These are phyloP conservation scores for Colletotrichum sp. DNA, from an alignment of 2,329 filamentous ascomycete genomes.

Conservation along the genomic window DNA sequence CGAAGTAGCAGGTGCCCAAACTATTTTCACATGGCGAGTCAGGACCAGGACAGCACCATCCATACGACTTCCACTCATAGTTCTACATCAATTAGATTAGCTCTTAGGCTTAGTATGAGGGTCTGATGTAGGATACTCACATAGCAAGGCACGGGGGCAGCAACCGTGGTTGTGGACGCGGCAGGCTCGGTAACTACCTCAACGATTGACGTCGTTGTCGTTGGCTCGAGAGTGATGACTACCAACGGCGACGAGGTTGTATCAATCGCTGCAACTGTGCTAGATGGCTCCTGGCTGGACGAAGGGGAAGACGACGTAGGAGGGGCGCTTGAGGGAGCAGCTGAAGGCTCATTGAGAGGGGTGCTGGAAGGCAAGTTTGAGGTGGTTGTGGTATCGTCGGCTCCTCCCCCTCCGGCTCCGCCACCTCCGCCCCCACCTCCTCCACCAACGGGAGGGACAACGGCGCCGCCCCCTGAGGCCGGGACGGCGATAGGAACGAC, in stretches of 20 bases:
- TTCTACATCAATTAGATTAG: neutral
- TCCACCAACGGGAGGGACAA: neutral
- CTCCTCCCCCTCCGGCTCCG: neutral
- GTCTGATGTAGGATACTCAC: neutral
- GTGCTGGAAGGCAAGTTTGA: neutral
- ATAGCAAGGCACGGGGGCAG: conserved; percentile 1
- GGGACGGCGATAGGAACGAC: neutral
- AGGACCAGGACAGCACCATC: conserved; percentile 1
- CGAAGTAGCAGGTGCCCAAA: neutral
- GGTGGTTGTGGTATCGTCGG: neutral
- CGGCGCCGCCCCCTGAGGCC: neutral
- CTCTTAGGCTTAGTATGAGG: accelerated
- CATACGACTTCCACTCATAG: neutral
- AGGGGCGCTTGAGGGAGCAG: neutral
- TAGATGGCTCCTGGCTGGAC: neutral
- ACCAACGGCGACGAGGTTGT: neutral
- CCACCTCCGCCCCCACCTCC: neutral
- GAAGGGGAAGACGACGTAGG: neutral
- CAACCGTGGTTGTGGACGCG: neutral
- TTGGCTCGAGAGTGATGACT: neutral
- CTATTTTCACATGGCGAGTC: neutral
- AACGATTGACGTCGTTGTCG: neutral
- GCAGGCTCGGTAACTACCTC: neutral
- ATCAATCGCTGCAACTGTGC: neutral
- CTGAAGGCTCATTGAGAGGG: neutral